Conservation (phyloP, 257 asterid species). For the Verbena officinalis region DNA sequence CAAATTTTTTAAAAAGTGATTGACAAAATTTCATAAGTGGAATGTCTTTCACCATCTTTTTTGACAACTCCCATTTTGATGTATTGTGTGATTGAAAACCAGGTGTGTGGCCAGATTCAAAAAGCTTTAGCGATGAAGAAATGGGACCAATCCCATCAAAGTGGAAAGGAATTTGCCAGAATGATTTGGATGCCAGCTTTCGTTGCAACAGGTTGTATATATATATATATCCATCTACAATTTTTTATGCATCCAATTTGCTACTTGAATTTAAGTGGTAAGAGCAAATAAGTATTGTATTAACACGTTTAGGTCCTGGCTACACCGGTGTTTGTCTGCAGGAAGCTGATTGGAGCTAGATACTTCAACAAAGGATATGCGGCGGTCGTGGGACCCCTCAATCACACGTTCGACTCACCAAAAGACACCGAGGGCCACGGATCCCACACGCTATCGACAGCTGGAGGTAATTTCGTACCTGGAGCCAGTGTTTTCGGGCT, state of each 20-base stretch:
- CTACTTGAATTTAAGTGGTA: too few species aligned
- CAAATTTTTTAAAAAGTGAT: too few species aligned
- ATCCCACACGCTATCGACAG: conserved; percentile 92
- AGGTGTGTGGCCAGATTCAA: conserved; percentile 94
- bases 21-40: too few species aligned
- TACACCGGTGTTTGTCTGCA: conserved; percentile 22
- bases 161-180: conserved; percentile 90
- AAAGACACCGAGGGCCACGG: conserved; percentile 86
- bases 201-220: conserved; percentile 72
- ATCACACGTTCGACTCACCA: conserved; percentile 64
- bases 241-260: not conserved
- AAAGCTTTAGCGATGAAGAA: conserved; percentile 75
- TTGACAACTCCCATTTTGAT: too few species aligned
- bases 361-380: conserved; percentile 82
- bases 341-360: conserved; percentile 95
- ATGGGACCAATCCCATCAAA: conserved; percentile 76
- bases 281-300: too few species aligned
- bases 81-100: conserved; percentile 30
- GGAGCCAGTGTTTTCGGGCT: conserved; percentile 74
- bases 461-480: conserved; percentile 75
- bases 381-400: conserved; percentile 62
- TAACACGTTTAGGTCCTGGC: not conserved
- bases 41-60: too few species aligned
- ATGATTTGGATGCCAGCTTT: conserved; percentile 58
- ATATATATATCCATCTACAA: conserved; percentile 3